Base-by-base conservation (phyloP, 805 yeast genomes). In the Saccharomycopsis sp. region DNA sequence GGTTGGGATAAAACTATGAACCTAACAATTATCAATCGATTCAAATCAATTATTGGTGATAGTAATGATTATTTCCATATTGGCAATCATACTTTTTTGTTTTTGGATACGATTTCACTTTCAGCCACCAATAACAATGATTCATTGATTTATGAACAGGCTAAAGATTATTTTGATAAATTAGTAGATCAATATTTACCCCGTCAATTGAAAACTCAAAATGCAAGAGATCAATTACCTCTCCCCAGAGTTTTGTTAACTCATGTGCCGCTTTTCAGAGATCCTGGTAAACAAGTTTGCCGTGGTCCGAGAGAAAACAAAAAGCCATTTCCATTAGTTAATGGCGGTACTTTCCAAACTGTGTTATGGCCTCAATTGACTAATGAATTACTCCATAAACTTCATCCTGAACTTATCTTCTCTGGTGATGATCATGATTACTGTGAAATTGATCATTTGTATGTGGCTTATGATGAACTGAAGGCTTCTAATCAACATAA, bases 401-500 rank as follows among this genome's bases (percentile, higher is more conserved):
- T 90, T 1, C 63, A 72, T 38, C 99, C 99, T 0, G 68, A 68
- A 13, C 61, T 80, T 8, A 70, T 85, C 3, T 85, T 88, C 57
- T 78, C 94, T 4, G 99, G 98, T 1, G 99, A 93, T 60, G 98
- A 93, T 60, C 99, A 93, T 64, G 98, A 93, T 60, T 88, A 86
- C 54, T 93, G 99, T 60, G 86, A 84, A 52, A 72, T 82, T 24
- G 63, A 65, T 17, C 97, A 90, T 59, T 45, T 54, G 3, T 64
- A 57, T 51, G 35, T 32, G 4, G 44, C 53, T 24, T 40, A 41
- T 17, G 17, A 34, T 11, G 21, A 22, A 16, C 42, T 48, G 13
- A 52, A 53, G 0, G 42, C 20, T 7, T 46, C 53, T 38, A 58
- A 56, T 7, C 58, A 57, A 1, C 45, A 52, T 0, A 48, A 51